Conservation (phyloP, 164 flowering plant genomes). For the Houttuynia cordata region DNA sequence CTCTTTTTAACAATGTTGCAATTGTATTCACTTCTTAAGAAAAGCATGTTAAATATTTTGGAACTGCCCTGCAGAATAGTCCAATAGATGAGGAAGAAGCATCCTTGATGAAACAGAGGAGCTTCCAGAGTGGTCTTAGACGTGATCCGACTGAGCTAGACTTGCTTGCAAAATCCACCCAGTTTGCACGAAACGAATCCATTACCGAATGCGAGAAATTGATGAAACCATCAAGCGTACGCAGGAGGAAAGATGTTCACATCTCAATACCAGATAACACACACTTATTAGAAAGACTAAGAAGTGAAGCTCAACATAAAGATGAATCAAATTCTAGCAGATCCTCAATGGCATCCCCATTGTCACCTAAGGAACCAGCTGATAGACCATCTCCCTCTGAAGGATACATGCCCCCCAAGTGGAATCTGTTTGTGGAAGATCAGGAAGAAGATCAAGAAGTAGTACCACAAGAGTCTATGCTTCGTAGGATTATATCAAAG, state of each 20-base stretch:
- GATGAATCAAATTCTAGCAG: not conserved
- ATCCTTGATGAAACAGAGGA: not conserved
- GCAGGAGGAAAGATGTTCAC: not conserved
- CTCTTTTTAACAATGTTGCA: not conserved
- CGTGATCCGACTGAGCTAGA: not conserved
- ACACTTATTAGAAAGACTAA: not conserved
- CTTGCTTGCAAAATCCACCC: not conserved
- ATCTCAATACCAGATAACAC: not conserved
- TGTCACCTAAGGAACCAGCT: too few relatives aligned
- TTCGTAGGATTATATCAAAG: slow-evolving; percentile 51
- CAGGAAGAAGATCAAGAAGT: slow-evolving; percentile 17
- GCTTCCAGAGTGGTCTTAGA: not conserved
- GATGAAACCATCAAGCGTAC: not conserved
- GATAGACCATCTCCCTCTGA: slow-evolving; percentile 6
- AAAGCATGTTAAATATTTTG: not conserved
- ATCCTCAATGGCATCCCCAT: not conserved
- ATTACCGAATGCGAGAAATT: not conserved
- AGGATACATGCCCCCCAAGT: slow-evolving; percentile 10
- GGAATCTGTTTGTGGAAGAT: slow-evolving; percentile 14
- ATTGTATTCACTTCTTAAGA: not conserved
- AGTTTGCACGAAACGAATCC: not conserved
- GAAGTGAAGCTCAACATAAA: not conserved
- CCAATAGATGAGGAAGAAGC: slow-evolving; percentile 51
- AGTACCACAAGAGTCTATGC: slow-evolving; percentile 39
- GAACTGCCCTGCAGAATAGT: slow-evolving; percentile 27